Base-by-base conservation (phyloP, 371 early-diverging fungal species). In the Syncephalastrum racemosum region DNA sequence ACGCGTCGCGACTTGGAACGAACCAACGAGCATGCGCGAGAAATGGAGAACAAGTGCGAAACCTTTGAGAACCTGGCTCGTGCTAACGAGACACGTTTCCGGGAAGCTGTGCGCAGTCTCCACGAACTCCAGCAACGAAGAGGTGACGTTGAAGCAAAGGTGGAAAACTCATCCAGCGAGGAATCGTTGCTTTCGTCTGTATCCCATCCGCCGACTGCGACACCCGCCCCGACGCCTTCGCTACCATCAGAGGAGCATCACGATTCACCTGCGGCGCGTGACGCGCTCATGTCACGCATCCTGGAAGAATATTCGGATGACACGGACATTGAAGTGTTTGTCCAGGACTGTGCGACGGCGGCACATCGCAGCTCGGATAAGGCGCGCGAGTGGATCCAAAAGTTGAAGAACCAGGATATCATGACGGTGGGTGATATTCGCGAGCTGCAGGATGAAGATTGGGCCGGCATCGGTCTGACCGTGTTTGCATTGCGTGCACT, bases 401-500 rank as follows among this genome's bases (percentile, higher is more conserved):
- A 83, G 60, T 75, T 92, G 8, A 78, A 89, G 59, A 73, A 77
- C 39, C 90, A 92, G 69, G 92, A 92, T 65, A 80, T 92, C 58
- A 83, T 90, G 86, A 90, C 90, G 0, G 89, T 90, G 12, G 92
- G 90, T 16, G 91, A 92, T 60, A 67, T 92, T 22, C 78, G 88
- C 14, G 89, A 88, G 50, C 64, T 92, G 44, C 85, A 85, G 45
- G 90, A 90, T 46, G 87, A 88, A 48, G 92, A 92, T 63, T 92
- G 92, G 92, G 75, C 80, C 25, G 83, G 81, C 1, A 75, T 87
- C 50, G 89, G 87, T 7, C 68, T 96, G 55, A 93, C 95, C 1
- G 94, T 96, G 4, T 94, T 94, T 82, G 92, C 94, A 6, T 69
- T 83, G 15, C 83, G 96, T 50, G 90, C 92, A 2, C 72, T 94